These are phyloP conservation scores for Aspergillus flavus DNA, from an alignment of 2,329 filamentous ascomycete genomes.

Conservation along the genomic window DNA sequence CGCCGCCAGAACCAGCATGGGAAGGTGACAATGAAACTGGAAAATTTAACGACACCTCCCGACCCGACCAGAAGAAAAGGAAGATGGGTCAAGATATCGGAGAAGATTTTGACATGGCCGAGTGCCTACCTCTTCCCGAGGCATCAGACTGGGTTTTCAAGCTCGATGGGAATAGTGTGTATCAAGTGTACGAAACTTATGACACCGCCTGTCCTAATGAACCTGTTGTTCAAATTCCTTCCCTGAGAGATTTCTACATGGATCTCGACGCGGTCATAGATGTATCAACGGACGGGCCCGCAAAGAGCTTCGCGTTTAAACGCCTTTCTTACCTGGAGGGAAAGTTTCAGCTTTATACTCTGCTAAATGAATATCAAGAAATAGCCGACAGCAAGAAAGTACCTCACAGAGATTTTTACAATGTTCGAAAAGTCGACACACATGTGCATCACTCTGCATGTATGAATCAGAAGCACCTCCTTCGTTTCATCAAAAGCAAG, in stretches of 20 bases:
- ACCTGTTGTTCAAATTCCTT: slow-evolving; percentile 83
- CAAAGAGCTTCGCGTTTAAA: slow-evolving; percentile 95
- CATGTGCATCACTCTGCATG: slow-evolving; percentile 99
- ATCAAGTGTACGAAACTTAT: slow-evolving; percentile 81
- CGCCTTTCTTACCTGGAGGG: slow-evolving; percentile 93
- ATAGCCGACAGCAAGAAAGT: slow-evolving; percentile 97
- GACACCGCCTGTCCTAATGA: slow-evolving; percentile 63
- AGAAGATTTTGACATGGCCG: slow-evolving; percentile 84
- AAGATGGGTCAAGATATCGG: slow-evolving; percentile 91
- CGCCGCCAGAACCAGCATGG: slow-evolving; percentile 91
- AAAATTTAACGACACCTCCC: slow-evolving; percentile 39
- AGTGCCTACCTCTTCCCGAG: slow-evolving; percentile 73
- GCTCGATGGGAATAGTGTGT: slow-evolving; percentile 83
- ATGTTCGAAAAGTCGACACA: slow-evolving; percentile 96
- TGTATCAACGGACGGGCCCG: slow-evolving; percentile 92
- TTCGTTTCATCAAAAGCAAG: slow-evolving; percentile 99
- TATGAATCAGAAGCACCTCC: slow-evolving; percentile 98
- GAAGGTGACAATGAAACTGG: slow-evolving; percentile 58
- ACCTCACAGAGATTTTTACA: slow-evolving; percentile 98
- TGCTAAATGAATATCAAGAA: slow-evolving; percentile 96
- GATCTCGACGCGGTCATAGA: slow-evolving; percentile 84
- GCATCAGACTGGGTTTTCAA: slow-evolving; percentile 72
- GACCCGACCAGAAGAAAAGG: slow-evolving; percentile 61
- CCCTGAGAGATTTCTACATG: slow-evolving; percentile 92
- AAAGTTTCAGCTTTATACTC: slow-evolving; percentile 91